These are phyloP conservation scores for Nematodospora anomalae DNA, from an alignment of 1,139 yeast genomes.

Conservation along the genomic window DNA sequence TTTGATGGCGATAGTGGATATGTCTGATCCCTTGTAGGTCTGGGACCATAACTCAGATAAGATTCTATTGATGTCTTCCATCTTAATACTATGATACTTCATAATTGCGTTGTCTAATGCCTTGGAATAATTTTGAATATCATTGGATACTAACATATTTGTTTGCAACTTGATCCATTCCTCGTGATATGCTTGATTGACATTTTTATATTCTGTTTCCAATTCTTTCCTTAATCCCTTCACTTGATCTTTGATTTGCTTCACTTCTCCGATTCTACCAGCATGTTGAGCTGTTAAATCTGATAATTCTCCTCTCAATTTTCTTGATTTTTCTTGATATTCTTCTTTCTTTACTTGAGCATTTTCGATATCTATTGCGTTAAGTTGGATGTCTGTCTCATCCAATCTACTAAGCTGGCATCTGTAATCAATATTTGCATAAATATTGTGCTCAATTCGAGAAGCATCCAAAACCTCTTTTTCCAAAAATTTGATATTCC, in stretches of 20 bases:
- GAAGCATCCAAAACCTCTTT: slow-evolving; percentile 36
- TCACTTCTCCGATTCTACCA: slow-evolving; percentile 79
- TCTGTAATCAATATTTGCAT: slow-evolving; percentile 43
- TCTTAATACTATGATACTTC: slow-evolving; percentile 87
- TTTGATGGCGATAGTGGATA: slow-evolving; percentile 83
- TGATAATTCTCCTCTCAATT: slow-evolving; percentile 56
- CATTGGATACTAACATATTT: slow-evolving; percentile 76
- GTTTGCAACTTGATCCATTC: slow-evolving; percentile 82
- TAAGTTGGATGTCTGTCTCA: slow-evolving; percentile 28
- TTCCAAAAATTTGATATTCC: slow-evolving; percentile 25
- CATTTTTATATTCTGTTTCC: slow-evolving; percentile 65
- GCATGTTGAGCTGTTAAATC: slow-evolving; percentile 67
- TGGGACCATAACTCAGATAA: slow-evolving; percentile 90
- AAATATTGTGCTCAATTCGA: slow-evolving; percentile 35
- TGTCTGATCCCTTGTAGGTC: slow-evolving; percentile 94
- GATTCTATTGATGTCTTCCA: slow-evolving; percentile 88
- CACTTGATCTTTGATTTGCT: slow-evolving; percentile 78
- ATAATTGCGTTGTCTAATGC: slow-evolving; percentile 92
- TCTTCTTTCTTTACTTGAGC: slow-evolving; percentile 66
- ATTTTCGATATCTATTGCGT: slow-evolving; percentile 45
- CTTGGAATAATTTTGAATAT: slow-evolving; percentile 75
- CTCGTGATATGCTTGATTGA: slow-evolving; percentile 60
- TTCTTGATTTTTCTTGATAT: slow-evolving; percentile 59
- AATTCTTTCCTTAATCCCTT: slow-evolving; percentile 57
- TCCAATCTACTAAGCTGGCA: slow-evolving; percentile 29